A percentile compares a stretch with the other conserved stretches of the same genome.
Conservation (phyloP, 208 protist species). For the Tritrichomonas musculus region DNA sequence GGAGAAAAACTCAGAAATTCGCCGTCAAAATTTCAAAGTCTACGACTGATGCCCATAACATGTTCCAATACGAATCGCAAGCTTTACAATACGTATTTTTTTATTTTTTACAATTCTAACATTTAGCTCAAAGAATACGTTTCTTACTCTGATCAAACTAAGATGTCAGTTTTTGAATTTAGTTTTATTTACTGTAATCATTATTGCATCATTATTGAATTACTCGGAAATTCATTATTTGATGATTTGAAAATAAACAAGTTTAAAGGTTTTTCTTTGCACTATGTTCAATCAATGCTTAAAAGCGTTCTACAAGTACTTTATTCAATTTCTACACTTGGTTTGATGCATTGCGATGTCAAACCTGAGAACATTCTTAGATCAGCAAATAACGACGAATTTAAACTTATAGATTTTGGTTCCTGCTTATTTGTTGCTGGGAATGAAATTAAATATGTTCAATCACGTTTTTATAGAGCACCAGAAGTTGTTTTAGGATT, state of each 20-base stretch:
- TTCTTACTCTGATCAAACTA: background rate
- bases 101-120: background rate
- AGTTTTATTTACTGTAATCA: background rate
- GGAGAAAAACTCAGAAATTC: background rate
- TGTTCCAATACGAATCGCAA: conserved; percentile 7
- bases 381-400: background rate
- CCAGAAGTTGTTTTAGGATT: conserved; percentile 55
- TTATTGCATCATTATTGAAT: background rate
- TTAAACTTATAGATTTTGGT: conserved; percentile 19
- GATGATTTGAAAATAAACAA: background rate
- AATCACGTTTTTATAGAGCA: conserved; percentile 53
- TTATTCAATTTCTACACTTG: background rate
- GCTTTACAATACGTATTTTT: conserved; percentile 10
- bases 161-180: background rate
- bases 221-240: background rate
- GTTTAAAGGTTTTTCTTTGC: background rate
- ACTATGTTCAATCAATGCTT: background rate
- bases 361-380: background rate
- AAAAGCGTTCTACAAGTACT: background rate
- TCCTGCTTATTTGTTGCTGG: background rate
- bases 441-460: conserved; percentile 12
- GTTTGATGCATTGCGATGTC: background rate
- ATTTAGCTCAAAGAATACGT: background rate
- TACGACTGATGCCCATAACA: background rate
- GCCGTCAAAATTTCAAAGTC: conserved; percentile 27